phyloP scores from a whole-genome alignment of 345 rosid genomes.

The Gynandropsis gynandra region DNA sequence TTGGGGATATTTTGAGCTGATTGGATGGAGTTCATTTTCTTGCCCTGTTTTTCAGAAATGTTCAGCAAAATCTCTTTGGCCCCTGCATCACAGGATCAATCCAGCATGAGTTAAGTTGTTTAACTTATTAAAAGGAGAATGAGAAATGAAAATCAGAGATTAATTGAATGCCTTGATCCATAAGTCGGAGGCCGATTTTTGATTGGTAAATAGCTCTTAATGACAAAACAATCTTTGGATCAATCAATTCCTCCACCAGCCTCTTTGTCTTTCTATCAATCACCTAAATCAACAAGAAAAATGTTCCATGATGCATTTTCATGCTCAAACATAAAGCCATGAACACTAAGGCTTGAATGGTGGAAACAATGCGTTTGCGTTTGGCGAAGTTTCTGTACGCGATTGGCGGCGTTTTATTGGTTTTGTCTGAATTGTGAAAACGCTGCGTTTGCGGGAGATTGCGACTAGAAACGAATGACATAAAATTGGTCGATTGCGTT shows the following conservation, averaged over 20 bases:
- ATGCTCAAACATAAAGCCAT: no score
- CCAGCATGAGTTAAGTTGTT: constrained; percentile 14
- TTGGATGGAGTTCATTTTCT: constrained; percentile 74
- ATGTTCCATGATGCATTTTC: no score
- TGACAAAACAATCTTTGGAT: constrained; percentile 82
- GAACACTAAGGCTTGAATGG: no score
- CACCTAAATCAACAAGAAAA: constrained; percentile 45
- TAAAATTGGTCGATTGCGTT: no score
- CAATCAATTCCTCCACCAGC: constrained; percentile 86
- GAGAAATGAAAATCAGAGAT: constrained; percentile 1
- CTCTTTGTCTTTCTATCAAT: constrained; percentile 79
- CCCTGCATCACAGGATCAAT: constrained; percentile 42
- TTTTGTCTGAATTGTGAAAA: no score
- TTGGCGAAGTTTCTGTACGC: no score
- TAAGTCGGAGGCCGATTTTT: constrained; percentile 76
- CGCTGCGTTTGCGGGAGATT: no score
- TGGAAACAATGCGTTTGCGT: no score
- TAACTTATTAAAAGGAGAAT: constrained; percentile 8
- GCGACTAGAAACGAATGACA: no score
- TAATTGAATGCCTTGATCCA: constrained; percentile 71
- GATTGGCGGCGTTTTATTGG: no score
- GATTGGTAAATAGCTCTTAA: constrained; percentile 97
- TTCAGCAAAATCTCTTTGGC: constrained; percentile 73
- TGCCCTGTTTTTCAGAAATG: constrained; percentile 87
- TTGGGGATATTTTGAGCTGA: constrained; percentile 76